Evolutionary conservation across 2,329 filamentous ascomycete genomes (phyloP), one percentile per base, ranked within the genome.

Genomic region (Ophiocordyceps sinensis): DNA sequence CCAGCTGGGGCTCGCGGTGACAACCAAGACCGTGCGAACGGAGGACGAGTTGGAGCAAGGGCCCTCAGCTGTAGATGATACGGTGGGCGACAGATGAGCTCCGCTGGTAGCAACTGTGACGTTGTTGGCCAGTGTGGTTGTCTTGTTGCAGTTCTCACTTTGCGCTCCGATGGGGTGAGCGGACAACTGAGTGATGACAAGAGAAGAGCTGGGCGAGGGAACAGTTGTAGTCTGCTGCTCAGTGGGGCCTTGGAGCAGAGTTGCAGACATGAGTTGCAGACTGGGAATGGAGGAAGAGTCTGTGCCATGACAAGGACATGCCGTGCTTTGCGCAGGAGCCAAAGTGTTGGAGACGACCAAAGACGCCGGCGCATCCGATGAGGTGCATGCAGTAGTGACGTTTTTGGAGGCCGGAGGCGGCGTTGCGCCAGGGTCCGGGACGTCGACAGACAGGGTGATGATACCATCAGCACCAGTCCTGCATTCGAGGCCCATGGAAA

Each of bases 391-490:
- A 19, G 35, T 26, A 11, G 15, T 17, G 2, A 5, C 26, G 29
- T 17, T 30, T 5, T 7, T 17, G 12, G 38, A 26, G 38, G 8
- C 21, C 11, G 8, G 23, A 12, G 35, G 13, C 14, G 35, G 23
- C 13, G 35, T 40, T 6, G 51, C 38, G 37, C 45, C 43, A 32
- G 50, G 32, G 3, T 41, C 40, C 10, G 48, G 36, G 11, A 45
- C 43, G 8, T 49, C 47, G 5, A 55, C 32, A 30, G 54, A 54
- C 11, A 58, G 37, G 7, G 55, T 60, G 3, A 62, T 45, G 19
- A 58, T 45, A 14, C 56, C 59, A 37, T 60, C 51, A n/a, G 51
- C 41, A 2, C 58, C 58, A 40, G 56, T 49, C 28, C 51, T 50
- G 38, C 54, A 61, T 6, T 51, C 49, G 12, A 59, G 38, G 28